Base-by-base conservation (phyloP, 1,284 basidiomycete species). In the Marasmius tenuissimus region DNA sequence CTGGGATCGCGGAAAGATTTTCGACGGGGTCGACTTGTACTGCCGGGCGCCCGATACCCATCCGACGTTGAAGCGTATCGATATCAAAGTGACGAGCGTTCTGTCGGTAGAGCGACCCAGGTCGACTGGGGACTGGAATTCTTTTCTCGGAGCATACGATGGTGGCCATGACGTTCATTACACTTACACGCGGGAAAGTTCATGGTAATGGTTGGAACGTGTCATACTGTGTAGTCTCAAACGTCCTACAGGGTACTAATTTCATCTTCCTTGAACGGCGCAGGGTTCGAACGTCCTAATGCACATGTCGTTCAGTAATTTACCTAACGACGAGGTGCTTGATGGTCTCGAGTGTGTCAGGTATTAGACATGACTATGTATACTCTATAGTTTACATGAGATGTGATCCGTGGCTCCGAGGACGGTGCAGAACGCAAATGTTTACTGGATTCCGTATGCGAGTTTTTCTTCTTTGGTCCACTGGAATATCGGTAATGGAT, bases 401-500 rank as follows among this genome's bases (percentile, higher is more conserved):
- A 27, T 27, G 27, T 27, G 27, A 27, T 27, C 27, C 27, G 27
- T 27, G 27, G 27, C 27, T 27, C 27, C 27, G 27, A 27, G 27
- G 27, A 4, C 27, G 4, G 27, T 27, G 27, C 4, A 2, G 27
- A 27, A 27, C 4, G 27, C 27, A 4, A 27, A 47, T 47, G 50
- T 16, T 51, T 51, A 51, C 18, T 56, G 38, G 37, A 79, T 74
- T 40, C 70, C 71, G 66, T 80, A 84, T 11, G 66, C 66, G 56
- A 71, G 71, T 64, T 72, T 80, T 71, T 88, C 84, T 64, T 72
- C 69, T 20, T 74, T 65, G 4, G 76, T 81, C 90, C 88, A 92
- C n/a, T 81, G 68, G 66, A 93, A 92, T 1, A 90, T 76, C 1
- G 91, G 91, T 4, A 93, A 72, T 0, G 91, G 88, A 67, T 94